Base-by-base conservation (phyloP, 192 early-diverging fungal genomes). In the Umbelopsis vinacea region DNA sequence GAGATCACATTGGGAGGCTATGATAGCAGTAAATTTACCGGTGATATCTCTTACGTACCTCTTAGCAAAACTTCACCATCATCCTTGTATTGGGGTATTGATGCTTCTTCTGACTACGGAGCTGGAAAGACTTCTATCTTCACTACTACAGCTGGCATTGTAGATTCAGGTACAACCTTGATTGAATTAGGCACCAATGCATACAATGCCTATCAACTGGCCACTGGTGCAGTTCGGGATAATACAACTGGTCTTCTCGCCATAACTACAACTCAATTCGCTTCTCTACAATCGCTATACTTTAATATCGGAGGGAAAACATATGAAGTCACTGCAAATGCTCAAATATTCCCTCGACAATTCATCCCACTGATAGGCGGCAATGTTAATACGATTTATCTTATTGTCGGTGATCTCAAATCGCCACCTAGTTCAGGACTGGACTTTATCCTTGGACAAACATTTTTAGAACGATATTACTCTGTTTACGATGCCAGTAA, bases 401-500 rank as follows among this genome's bases (percentile, higher is more conserved):
- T 23, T 38, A 66, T 60, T 21, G 52, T 78, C 17, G 68, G 57
- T 26, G 22, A 35, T 54, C 23, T 69, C n/a, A 72, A 57, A 11
- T 26, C 68, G 15, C 19, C 23, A 10, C 0, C 48, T 21, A 48
- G 57, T 6, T 17, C 23, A n/a, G 57, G 57, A 7, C 15, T 70
- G 67, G 67, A 55, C 46, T 69, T 73, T 43, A 87, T 88, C 50
- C 70, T 88, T 54, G 87, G 87, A 33, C 83, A 86, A 53, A 78
- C 79, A 46, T 88, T 88, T 68, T 66, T 82, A 46, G 75, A 86
- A 40, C 79, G 77, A 43, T 82, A 79, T 63, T 88, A 87, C 77
- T 81, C 85, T 29, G 50, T 87, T 23, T 87, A 72, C 52, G 86
- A 87, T 53, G 74, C 81, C 37, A 69, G 66, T 40, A 76, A 85